Evolutionary conservation across 129 eudicot species (phyloP).

Genomic region (Logfia minima): DNA sequence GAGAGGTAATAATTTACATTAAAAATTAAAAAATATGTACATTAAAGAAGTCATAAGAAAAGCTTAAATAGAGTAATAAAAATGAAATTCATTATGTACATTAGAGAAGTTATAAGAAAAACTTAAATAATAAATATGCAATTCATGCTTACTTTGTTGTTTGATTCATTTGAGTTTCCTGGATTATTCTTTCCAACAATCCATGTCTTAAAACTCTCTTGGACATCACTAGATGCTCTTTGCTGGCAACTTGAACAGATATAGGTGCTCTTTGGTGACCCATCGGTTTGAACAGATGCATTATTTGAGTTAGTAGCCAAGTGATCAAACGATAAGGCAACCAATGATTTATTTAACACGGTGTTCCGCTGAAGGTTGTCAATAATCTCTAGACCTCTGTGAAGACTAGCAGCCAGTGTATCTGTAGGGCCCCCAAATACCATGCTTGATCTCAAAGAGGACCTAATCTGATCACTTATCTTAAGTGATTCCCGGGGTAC

Average conservation of each 20-base stretch:
- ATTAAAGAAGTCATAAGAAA: too few relatives aligned
- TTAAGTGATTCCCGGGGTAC: conserved; percentile 40
- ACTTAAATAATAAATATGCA: background rate
- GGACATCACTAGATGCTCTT: conserved; percentile 47
- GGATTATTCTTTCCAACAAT: conserved; percentile 37
- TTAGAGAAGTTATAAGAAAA: background rate
- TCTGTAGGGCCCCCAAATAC: conserved; percentile 70
- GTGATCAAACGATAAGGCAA: conserved; percentile 88
- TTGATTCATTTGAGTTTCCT: conserved; percentile 29
- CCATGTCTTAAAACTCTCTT: conserved; percentile 55
- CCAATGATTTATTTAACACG: conserved; percentile 54
- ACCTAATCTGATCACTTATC: conserved; percentile 44
- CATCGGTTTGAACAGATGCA: conserved; percentile 59
- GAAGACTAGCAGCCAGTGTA: conserved; percentile 91
- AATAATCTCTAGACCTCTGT: conserved; percentile 76
- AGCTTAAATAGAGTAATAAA: too few relatives aligned
- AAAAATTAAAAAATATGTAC: too few relatives aligned
- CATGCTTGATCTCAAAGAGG: conserved; percentile 74
- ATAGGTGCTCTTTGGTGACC: conserved; percentile 26
- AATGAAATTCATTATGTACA: background rate
- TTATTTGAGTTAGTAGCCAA: conserved; percentile 66
- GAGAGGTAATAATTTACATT: background rate
- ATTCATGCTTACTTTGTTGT: conserved; percentile 20
- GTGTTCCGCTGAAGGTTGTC: conserved; percentile 79
- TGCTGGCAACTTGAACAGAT: conserved; percentile 62